These are phyloP conservation scores for Fusarium heterosporum DNA, from an alignment of 2,329 filamentous ascomycete species.

Conservation along the genomic window DNA sequence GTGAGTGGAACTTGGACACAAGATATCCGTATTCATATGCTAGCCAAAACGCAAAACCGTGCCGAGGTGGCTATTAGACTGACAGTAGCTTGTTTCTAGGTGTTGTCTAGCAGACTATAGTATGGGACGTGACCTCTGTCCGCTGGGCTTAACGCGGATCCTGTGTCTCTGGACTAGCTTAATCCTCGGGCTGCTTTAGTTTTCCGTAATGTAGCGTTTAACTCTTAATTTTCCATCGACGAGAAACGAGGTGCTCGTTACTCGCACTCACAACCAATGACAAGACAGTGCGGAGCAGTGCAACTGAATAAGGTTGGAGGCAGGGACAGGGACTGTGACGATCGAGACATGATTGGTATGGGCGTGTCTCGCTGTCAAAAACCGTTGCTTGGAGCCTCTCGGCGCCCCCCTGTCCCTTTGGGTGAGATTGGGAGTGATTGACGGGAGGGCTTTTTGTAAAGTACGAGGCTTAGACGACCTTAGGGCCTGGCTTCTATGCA, in stretches of 20 bases:
- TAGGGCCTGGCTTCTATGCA: constrained; percentile 44
- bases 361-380: constrained; percentile 33
- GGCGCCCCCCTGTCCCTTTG: constrained; percentile 25
- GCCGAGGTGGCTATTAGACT: constrained; percentile 16
- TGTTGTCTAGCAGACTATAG: background rate
- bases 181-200: constrained; percentile 6
- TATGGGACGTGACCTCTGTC: constrained; percentile 7
- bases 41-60: background rate
- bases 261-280: constrained; percentile 27
- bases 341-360: constrained; percentile 35
- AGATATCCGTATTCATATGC: background rate
- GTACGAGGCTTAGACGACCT: constrained; percentile 48
- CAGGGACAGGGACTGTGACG: constrained; percentile 28
- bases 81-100: constrained; percentile 12
- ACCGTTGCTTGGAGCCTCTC: constrained; percentile 15
- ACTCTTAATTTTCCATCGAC: constrained; percentile 36
- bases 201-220: constrained; percentile 21
- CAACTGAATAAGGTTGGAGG: constrained; percentile 37
- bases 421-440: constrained; percentile 29
- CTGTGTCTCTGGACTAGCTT: constrained; percentile 7
- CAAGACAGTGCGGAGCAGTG: background rate
- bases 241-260: constrained; percentile 23
- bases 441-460: constrained; percentile 45
- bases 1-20: background rate
- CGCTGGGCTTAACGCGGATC: constrained; percentile 9